phyloP scores from a whole-genome alignment of 257 asterid species.

The Avicennia marina region DNA sequence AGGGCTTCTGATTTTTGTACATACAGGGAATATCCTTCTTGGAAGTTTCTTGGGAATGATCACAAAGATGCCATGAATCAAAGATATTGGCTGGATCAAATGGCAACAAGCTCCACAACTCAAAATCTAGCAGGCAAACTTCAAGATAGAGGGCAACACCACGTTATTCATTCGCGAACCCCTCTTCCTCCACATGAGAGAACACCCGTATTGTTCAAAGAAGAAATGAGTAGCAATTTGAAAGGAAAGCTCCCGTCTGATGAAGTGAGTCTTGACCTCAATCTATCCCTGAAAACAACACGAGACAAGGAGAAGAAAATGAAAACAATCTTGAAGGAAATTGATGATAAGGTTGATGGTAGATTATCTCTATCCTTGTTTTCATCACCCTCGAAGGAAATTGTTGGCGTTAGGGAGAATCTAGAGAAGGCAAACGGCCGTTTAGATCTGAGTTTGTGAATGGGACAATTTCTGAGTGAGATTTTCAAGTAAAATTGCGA shows the following conservation, averaged over 20 bases:
- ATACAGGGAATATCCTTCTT: slow-evolving; percentile 20
- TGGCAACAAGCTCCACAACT: slow-evolving; percentile 21
- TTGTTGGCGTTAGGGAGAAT: slow-evolving; percentile 13
- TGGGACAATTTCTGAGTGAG: slow-evolving; percentile 49
- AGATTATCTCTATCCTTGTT: slow-evolving; percentile 42
- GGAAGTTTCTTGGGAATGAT: slow-evolving; percentile 30
- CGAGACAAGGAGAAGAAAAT: slow-evolving; percentile 8
- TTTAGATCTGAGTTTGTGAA: slow-evolving; percentile 61
- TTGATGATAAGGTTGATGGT: slow-evolving; percentile 21
- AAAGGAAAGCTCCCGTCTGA: slow-evolving; percentile 44
- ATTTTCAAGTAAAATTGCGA: slow-evolving; percentile 36
- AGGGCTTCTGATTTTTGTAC: slow-evolving; percentile 25
- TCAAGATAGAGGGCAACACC: slow-evolving; percentile 21
- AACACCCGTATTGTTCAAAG: not conserved
- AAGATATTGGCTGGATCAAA: slow-evolving; percentile 26
- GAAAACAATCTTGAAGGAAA: slow-evolving; percentile 8
- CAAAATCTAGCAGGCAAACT: slow-evolving; percentile 8
- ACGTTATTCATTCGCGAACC: slow-evolving; percentile 5
- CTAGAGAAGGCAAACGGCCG: slow-evolving; percentile 27
- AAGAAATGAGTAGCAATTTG: slow-evolving; percentile 8
- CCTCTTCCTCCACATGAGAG: not conserved
- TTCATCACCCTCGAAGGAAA: slow-evolving; percentile 25
- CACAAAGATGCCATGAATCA: slow-evolving; percentile 10
- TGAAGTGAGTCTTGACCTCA: slow-evolving; percentile 50
- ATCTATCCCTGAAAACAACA: slow-evolving; percentile 38